Percentiles rank a stretch among this genome's conserved stretches.
Evolutionary conservation across 805 yeast genomes (phyloP).

Genomic region (Yarrowia yakushimensis): DNA sequence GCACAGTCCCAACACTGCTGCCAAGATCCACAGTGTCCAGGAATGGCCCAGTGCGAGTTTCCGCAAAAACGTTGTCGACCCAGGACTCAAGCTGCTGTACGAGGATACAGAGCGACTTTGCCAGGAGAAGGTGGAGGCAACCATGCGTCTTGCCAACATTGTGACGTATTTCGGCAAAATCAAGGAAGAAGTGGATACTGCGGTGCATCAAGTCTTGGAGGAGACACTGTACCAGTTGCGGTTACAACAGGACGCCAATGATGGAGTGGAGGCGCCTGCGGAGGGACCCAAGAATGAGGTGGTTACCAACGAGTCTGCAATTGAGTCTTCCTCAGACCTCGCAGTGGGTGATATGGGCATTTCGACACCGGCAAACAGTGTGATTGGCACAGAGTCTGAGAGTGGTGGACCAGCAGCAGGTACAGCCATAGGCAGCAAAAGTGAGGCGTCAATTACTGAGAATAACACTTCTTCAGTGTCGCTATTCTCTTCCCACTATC

Average conservation of each 20-base stretch:
- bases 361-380: conserved; percentile 5
- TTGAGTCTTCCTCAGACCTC: neutral
- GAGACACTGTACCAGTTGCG: conserved; percentile 44
- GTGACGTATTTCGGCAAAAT: conserved; percentile 71
- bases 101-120: conserved; percentile 64
- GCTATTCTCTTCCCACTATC: neutral
- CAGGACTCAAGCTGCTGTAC: conserved; percentile 58
- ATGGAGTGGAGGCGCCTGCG: conserved; percentile 22
- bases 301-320: neutral
- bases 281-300: neutral
- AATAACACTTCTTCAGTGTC: neutral
- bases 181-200: conserved; percentile 69
- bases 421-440: neutral
- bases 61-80: conserved; percentile 36
- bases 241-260: conserved; percentile 4
- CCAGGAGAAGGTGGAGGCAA: conserved; percentile 62
- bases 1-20: conserved; percentile 8
- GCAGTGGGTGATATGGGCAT: conserved; percentile 8
- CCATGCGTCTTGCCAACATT: conserved; percentile 68
- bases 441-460: neutral
- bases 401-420: neutral
- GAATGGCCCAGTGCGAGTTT: conserved; percentile 25
- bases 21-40: conserved; percentile 1
- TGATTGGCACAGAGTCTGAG: neutral
- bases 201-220: conserved; percentile 60